Conservation (phyloP, 2,329 filamentous ascomycete genomes). For the Kalmusia sp. region DNA sequence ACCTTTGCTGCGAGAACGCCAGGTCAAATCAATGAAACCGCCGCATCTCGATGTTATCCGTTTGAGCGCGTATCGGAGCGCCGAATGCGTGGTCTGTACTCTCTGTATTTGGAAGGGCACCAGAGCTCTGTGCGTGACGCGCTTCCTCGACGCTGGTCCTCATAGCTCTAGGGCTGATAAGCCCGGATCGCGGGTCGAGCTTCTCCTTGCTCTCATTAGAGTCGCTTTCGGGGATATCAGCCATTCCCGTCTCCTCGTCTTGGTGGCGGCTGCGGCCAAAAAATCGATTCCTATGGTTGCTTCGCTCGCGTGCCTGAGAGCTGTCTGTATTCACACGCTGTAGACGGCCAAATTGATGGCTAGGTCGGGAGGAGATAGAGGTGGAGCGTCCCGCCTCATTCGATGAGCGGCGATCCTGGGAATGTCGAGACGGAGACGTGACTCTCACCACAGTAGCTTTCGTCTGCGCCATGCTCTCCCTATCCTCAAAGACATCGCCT, state of each 20-base stretch:
- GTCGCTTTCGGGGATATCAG: slow-evolving; percentile 52
- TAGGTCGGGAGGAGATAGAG: slow-evolving; percentile 24
- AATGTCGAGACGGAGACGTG: slow-evolving; percentile 45
- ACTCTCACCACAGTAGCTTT: slow-evolving; percentile 50
- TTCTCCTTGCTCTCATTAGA: slow-evolving; percentile 35
- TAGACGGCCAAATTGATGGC: slow-evolving; percentile 34
- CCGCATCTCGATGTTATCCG: slow-evolving; percentile 45
- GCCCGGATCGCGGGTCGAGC: slow-evolving; percentile 44
- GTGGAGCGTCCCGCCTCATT: slow-evolving; percentile 44
- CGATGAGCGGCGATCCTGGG: slow-evolving; percentile 37
- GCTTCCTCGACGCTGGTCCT: slow-evolving; percentile 30
- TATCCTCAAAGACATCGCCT: slow-evolving; percentile 71
- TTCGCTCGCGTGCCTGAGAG: slow-evolving; percentile 41
- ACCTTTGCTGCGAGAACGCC: too few species aligned
- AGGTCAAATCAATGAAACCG: slow-evolving; percentile 23
- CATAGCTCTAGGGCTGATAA: slow-evolving; percentile 40
- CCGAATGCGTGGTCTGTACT: slow-evolving; percentile 30
- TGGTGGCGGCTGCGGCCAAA: slow-evolving; percentile 57
- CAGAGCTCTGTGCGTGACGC: slow-evolving; percentile 26
- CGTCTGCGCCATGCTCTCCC: slow-evolving; percentile 41
- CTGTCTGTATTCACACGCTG: slow-evolving; percentile 46
- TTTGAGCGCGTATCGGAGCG: slow-evolving; percentile 31
- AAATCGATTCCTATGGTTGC: slow-evolving; percentile 66
- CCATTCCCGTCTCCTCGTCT: slow-evolving; percentile 56
- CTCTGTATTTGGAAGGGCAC: slow-evolving; percentile 29